A percentile compares a stretch with the other conserved stretches of the same genome.
Conservation (phyloP, 495 filamentous ascomycete genomes). For the Chaetomium cochliodes region DNA sequence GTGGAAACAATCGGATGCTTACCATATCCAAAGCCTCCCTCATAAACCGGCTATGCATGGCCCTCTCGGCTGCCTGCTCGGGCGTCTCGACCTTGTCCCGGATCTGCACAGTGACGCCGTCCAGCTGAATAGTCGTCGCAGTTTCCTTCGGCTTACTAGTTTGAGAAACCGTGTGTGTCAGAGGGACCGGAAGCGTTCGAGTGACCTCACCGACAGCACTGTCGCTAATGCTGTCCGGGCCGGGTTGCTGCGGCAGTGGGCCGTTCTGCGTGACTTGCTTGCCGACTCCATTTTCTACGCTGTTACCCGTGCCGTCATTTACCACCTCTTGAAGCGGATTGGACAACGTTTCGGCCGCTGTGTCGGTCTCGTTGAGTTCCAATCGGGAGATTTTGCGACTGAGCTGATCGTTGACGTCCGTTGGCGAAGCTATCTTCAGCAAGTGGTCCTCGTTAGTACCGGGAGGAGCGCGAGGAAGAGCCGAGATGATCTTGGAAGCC, state of each 20-base stretch:
- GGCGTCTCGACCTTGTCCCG: constrained; percentile 26
- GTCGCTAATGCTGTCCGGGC: neutral
- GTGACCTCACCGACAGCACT: constrained; percentile 17
- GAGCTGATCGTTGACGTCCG: constrained; percentile 14
- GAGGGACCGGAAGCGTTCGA: constrained; percentile 24
- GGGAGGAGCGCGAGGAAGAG: constrained; percentile 23
- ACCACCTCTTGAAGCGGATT: neutral
- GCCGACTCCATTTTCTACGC: neutral
- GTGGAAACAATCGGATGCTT: constrained; percentile 24
- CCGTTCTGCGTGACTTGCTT: constrained; percentile 1
- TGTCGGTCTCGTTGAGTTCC: constrained; percentile 2
- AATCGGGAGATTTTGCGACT: constrained; percentile 12
- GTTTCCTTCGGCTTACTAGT: constrained; percentile 32
- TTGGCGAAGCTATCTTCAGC: neutral
- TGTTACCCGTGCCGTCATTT: neutral
- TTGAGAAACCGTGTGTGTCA: constrained; percentile 29
- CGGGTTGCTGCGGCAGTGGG: neutral
- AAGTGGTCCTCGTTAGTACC: constrained; percentile 21
- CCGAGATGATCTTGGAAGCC: constrained; percentile 26
- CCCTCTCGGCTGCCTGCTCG: constrained; percentile 36
- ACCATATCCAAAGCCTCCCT: constrained; percentile 69
- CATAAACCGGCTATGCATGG: constrained; percentile 62
- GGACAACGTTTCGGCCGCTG: neutral
- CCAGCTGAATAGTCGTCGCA: constrained; percentile 15
- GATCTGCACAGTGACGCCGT: constrained; percentile 18